phyloP scores from a whole-genome alignment of 2,329 filamentous ascomycete species.

The Ascochyta koolunga region DNA sequence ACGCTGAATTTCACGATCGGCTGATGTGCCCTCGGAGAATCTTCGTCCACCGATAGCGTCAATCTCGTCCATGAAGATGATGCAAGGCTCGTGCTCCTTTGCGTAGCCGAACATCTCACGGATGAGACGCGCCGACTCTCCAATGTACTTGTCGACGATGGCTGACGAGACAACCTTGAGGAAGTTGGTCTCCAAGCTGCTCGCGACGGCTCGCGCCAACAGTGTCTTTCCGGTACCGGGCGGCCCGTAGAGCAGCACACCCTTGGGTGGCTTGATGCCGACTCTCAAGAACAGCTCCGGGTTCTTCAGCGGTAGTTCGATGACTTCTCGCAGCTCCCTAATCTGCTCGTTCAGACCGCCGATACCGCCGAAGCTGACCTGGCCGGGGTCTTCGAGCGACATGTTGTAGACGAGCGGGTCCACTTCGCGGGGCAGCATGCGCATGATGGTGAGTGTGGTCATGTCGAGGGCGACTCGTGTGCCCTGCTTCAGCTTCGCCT shows the following conservation, averaged over 20 bases:
- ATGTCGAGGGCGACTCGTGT: constrained; percentile 97
- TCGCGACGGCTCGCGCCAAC: constrained; percentile 91
- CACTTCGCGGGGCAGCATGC: constrained; percentile 97
- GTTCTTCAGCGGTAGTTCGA: constrained; percentile 97
- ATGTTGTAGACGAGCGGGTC: constrained; percentile 99
- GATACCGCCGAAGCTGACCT: constrained; percentile 97
- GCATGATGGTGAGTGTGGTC: constrained; percentile 99
- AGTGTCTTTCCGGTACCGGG: constrained; percentile 97
- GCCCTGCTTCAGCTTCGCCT: constrained; percentile 95
- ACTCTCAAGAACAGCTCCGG: constrained; percentile 96
- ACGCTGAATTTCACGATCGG: constrained; percentile 96
- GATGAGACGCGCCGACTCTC: constrained; percentile 95
- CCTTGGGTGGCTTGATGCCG: constrained; percentile 98
- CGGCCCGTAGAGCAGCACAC: constrained; percentile 92
- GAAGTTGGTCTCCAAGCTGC: constrained; percentile 97
- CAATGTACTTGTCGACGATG: constrained; percentile 99
- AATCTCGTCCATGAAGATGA: constrained; percentile 99
- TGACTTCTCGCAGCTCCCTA: constrained; percentile 93
- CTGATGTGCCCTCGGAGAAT: constrained; percentile 96
- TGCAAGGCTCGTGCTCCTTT: constrained; percentile 98
- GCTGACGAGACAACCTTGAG: constrained; percentile 98
- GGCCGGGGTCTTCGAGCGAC: constrained; percentile 96
- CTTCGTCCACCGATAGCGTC: constrained; percentile 96
- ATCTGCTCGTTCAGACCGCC: constrained; percentile 99
- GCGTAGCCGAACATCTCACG: constrained; percentile 99